Evolutionary conservation across 1,139 yeast genomes (phyloP).

Genomic region (Pichia sp.): DNA sequence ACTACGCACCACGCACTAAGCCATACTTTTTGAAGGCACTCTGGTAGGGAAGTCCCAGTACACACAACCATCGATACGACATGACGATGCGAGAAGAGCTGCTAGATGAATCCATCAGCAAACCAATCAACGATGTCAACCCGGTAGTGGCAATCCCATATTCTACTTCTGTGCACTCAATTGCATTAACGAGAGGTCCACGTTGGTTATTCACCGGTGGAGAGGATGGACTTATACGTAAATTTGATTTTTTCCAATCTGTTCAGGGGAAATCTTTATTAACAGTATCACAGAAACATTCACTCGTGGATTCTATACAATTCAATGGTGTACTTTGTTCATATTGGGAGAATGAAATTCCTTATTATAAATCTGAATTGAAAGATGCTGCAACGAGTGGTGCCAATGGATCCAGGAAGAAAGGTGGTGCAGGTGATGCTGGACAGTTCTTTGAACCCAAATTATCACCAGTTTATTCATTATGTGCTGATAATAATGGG

Average conservation of each 20-base stretch:
- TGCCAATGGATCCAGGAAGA: background rate
- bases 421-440: slow-evolving; percentile 2
- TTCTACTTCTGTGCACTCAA: slow-evolving; percentile 61
- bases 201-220: slow-evolving; percentile 94
- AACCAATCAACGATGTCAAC: slow-evolving; percentile 6
- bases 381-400: background rate
- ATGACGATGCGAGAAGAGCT: slow-evolving; percentile 1
- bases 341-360: slow-evolving; percentile 97
- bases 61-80: background rate
- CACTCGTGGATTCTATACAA: slow-evolving; percentile 75
- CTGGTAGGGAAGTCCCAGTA: too few species aligned
- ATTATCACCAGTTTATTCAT: slow-evolving; percentile 77
- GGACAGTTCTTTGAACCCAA: slow-evolving; percentile 50
- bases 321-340: slow-evolving; percentile 78
- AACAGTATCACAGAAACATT: slow-evolving; percentile 88
- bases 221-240: slow-evolving; percentile 88
- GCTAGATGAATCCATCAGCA: slow-evolving; percentile 1
- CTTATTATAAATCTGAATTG: slow-evolving; percentile 41
- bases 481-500: slow-evolving; percentile 79
- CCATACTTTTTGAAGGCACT: too few species aligned
- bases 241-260: slow-evolving; percentile 79
- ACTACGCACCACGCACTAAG: too few species aligned
- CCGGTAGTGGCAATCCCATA: slow-evolving; percentile 74
- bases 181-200: slow-evolving; percentile 76
- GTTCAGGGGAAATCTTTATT: slow-evolving; percentile 85